A percentile compares a stretch with the other conserved stretches of the same genome.
phyloP scores from a whole-genome alignment of 371 early-diverging fungal species.

The Mucor velutinosus region DNA sequence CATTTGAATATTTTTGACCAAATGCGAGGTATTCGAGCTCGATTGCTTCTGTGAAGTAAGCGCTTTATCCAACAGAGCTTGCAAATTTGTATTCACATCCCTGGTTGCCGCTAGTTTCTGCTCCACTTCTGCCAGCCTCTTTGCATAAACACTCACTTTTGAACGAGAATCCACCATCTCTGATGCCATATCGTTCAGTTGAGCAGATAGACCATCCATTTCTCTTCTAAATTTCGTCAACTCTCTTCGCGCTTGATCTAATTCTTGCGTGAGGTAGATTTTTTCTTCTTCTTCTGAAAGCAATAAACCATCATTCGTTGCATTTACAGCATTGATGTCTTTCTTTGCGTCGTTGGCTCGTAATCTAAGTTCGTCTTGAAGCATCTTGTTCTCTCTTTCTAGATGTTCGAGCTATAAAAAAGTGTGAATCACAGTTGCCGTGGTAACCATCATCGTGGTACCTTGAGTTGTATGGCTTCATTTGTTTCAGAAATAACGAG shows the following conservation, averaged over 20 bases:
- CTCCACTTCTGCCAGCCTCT: conserved; percentile 67
- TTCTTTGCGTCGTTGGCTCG: conserved; percentile 15
- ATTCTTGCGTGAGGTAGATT: conserved; percentile 56
- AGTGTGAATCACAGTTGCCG: not conserved
- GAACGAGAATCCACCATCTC: conserved; percentile 65
- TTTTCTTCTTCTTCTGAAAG: conserved; percentile 43
- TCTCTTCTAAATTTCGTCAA: conserved; percentile 63
- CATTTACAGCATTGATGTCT: not conserved
- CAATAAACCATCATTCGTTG: not conserved
- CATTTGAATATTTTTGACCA: conserved; percentile 64
- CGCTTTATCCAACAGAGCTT: conserved; percentile 57
- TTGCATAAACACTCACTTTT: conserved; percentile 64
- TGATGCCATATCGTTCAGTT: conserved; percentile 66
- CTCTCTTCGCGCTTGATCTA: conserved; percentile 63
- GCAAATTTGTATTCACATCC: conserved; percentile 64
- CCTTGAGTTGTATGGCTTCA: conserved; percentile 61
- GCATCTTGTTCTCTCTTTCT: conserved; percentile 58
- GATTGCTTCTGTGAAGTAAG: conserved; percentile 63
- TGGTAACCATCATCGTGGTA: conserved; percentile 6
- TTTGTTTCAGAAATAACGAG: conserved; percentile 66
- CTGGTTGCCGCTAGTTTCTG: conserved; percentile 64
- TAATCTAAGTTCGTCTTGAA: conserved; percentile 47
- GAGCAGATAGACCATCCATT: conserved; percentile 64
- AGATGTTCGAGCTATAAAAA: conserved; percentile 40
- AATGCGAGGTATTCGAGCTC: conserved; percentile 61